phyloP scores from a whole-genome alignment of 768 basidiomycete genomes.

The Tricholoma saponaceum region DNA sequence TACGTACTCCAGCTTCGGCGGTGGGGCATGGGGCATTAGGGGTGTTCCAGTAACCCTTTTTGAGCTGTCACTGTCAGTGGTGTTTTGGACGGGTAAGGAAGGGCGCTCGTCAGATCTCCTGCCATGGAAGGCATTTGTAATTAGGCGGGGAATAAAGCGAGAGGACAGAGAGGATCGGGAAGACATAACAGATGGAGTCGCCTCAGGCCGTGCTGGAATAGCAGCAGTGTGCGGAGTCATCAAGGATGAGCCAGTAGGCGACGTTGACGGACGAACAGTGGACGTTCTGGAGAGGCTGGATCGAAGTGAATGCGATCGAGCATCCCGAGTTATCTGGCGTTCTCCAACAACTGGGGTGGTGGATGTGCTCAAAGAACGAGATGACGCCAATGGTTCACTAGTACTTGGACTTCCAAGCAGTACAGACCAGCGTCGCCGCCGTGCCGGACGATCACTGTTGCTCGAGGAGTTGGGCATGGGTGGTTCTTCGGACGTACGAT shows the following conservation, averaged over 20 bases:
- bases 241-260: constrained; percentile 21
- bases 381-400: constrained; percentile 20
- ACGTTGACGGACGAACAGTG: constrained; percentile 23
- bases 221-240: constrained; percentile 17
- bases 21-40: constrained; percentile 49
- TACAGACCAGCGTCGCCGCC: constrained; percentile 73
- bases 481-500: constrained; percentile 43
- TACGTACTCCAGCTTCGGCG: constrained; percentile 87
- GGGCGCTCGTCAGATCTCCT: constrained; percentile 59
- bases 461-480: constrained; percentile 25
- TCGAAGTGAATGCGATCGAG: constrained; percentile 39
- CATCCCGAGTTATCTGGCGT: constrained; percentile 22
- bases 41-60: constrained; percentile 29
- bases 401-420: constrained; percentile 34
- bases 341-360: constrained; percentile 25
- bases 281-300: constrained; percentile 29
- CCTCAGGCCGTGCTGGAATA: constrained; percentile 19
- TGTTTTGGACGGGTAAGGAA: constrained; percentile 30
- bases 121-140: constrained; percentile 57
- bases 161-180: constrained; percentile 41
- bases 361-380: constrained; percentile 15
- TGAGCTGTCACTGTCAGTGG: constrained; percentile 36
- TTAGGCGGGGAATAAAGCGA: constrained; percentile 68
- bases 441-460: constrained; percentile 30
- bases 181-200: constrained; percentile 23